phyloP scores from a whole-genome alignment of 495 filamentous ascomycete genomes.

The Cetradonia linearis region DNA sequence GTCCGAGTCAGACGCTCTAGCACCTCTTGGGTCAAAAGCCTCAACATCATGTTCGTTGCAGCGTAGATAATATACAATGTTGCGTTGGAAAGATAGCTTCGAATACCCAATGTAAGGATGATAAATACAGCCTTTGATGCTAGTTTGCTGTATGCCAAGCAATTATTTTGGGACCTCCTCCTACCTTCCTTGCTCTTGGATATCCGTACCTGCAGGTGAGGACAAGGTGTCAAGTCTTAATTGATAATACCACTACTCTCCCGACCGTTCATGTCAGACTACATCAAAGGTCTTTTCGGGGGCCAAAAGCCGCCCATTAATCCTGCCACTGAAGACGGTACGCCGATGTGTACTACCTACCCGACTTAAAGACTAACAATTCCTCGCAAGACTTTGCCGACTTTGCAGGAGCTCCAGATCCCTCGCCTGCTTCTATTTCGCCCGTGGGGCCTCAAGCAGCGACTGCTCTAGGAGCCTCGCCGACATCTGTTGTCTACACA shows the following conservation, averaged over 20 bases:
- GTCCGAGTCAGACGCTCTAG: no score
- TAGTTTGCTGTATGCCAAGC: background rate
- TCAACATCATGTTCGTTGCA: no score
- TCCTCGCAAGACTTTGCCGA: conserved; percentile 59
- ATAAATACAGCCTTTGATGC: no score
- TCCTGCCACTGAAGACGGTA: conserved; percentile 41
- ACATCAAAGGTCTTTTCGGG: conserved; percentile 47
- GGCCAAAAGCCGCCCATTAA: conserved; percentile 37
- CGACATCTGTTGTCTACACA: conserved; percentile 57
- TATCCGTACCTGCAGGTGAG: background rate
- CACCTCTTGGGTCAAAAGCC: no score
- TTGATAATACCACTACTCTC: background rate
- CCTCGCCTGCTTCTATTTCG: conserved; percentile 45
- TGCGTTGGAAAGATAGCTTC: no score
- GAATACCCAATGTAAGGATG: no score
- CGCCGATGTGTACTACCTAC: background rate
- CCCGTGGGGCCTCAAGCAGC: conserved; percentile 29
- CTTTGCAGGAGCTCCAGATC: conserved; percentile 58
- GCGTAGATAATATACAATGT: no score
- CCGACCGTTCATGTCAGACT: conserved; percentile 39
- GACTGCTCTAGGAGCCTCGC: conserved; percentile 36
- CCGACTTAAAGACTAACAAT: conserved; percentile 8
- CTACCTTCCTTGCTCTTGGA: background rate
- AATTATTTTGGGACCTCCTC: background rate
- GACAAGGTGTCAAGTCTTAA: background rate